Percentiles rank a stretch among this genome's conserved stretches.
Conservation (phyloP, 2,329 filamentous ascomycete species). For the Exophiala bonariae region DNA sequence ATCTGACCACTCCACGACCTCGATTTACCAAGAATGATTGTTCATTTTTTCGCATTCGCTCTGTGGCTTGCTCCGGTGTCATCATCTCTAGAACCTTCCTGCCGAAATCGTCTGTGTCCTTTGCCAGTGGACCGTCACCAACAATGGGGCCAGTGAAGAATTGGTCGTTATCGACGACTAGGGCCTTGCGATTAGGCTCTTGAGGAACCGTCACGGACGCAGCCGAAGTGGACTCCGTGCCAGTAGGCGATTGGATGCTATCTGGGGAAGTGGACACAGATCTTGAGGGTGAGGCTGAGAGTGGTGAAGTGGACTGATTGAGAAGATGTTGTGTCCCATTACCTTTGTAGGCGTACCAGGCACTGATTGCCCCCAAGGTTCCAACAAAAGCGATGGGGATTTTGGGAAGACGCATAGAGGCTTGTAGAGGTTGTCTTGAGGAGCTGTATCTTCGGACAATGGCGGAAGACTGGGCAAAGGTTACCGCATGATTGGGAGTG, state of each 20-base stretch:
- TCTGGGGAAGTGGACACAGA: slow-evolving; percentile 20
- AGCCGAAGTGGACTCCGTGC: slow-evolving; percentile 27
- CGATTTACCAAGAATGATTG: slow-evolving; percentile 88
- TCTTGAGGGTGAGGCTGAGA: slow-evolving; percentile 19
- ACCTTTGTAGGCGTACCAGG: slow-evolving; percentile 51
- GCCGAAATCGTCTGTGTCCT: slow-evolving; percentile 81
- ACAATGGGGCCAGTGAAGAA: slow-evolving; percentile 85
- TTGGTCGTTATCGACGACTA: slow-evolving; percentile 87
- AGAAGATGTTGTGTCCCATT: slow-evolving; percentile 27
- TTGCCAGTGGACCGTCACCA: slow-evolving; percentile 82
- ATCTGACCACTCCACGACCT: slow-evolving; percentile 87
- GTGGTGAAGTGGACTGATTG: slow-evolving; percentile 23
- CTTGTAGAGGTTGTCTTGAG: slow-evolving; percentile 39
- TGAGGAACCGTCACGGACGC: slow-evolving; percentile 42
- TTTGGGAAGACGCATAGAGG: slow-evolving; percentile 51
- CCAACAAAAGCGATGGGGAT: slow-evolving; percentile 50
- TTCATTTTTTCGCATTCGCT: slow-evolving; percentile 84
- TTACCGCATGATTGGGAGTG: slow-evolving; percentile 38
- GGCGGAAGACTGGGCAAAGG: slow-evolving; percentile 34
- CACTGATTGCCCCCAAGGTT: slow-evolving; percentile 47
- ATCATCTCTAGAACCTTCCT: slow-evolving; percentile 93
- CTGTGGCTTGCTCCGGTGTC: slow-evolving; percentile 87
- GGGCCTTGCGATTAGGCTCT: slow-evolving; percentile 63
- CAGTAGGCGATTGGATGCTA: slow-evolving; percentile 9
- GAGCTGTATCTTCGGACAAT: slow-evolving; percentile 37